These are phyloP conservation scores for Polychaeton citri DNA, from an alignment of 2,329 filamentous ascomycete species.

Conservation along the genomic window DNA sequence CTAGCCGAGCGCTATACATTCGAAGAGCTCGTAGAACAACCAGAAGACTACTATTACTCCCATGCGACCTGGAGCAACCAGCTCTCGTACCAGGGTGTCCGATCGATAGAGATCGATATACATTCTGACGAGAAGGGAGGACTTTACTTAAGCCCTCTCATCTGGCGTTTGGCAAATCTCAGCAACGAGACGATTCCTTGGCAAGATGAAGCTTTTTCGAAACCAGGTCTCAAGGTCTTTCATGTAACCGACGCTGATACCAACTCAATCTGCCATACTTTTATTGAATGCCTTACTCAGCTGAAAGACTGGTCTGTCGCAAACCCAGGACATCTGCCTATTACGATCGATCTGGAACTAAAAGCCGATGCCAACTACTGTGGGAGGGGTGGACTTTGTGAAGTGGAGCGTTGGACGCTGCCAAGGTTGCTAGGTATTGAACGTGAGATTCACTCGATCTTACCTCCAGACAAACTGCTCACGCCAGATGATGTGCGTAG, in stretches of 20 bases:
- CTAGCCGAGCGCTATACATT: conserved; percentile 29
- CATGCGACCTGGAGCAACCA: conserved; percentile 34
- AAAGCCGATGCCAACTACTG: conserved; percentile 29
- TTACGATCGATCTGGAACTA: conserved; percentile 38
- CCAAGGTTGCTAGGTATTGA: conserved; percentile 31
- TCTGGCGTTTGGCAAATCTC: conserved; percentile 28
- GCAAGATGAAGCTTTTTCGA: conserved; percentile 26
- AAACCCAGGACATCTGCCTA: conserved; percentile 32
- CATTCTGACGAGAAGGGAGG: conserved; percentile 37
- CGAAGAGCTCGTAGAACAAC: conserved; percentile 23
- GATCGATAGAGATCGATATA: conserved; percentile 37
- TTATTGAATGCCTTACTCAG: conserved; percentile 30
- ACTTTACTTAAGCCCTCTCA: conserved; percentile 32
- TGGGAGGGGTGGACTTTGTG: conserved; percentile 21
- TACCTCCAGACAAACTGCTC: conserved; percentile 29
- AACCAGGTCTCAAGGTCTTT: conserved; percentile 36
- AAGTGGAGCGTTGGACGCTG: conserved; percentile 32
- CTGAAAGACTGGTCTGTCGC: conserved; percentile 33
- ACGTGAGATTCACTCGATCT: conserved; percentile 33
- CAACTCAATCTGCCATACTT: conserved; percentile 33
- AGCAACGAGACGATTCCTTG: conserved; percentile 23
- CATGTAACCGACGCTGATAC: conserved; percentile 39
- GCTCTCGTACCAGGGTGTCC: conserved; percentile 31
- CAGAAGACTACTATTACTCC: conserved; percentile 35
- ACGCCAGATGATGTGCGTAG: conserved; percentile 35